Evolutionary conservation across 495 filamentous ascomycete species (phyloP), one percentile per base, ranked within the genome.

Genomic region (Oidiodendron maius): DNA sequence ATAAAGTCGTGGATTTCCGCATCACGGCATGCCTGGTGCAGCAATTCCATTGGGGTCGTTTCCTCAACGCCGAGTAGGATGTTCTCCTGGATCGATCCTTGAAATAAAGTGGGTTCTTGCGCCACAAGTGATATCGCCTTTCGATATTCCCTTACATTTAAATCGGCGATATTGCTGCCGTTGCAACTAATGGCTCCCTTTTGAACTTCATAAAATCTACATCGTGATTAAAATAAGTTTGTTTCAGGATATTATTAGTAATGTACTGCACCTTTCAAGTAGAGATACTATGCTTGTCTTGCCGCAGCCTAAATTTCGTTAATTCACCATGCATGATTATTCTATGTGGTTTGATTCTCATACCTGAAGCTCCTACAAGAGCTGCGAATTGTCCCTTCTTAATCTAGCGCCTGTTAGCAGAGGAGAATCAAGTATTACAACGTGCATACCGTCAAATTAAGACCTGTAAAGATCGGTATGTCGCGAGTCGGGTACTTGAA

Each of bases 221-320:
- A n/a, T n/a, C n/a, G n/a, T n/a, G n/a, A n/a, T 35, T 3, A 35
- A 35, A 35, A 2, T 35, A 35, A 35, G 32, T 35, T 13, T 35
- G 32, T 16, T 16, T 13, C 13, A 35, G 13, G 32, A 35, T 2
- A 12, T 2, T 13, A 12, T 4, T 35, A 35, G 12, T 69, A n/a
- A n/a, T n/a, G n/a, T n/a, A n/a, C n/a, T n/a, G n/a, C n/a, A n/a
- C n/a, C n/a, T 43, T 62, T 84, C 81, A 1, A 89, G 62, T 0
- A 89, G 64, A 3, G 75, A 75, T 15, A 87, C 71, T 18, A 84
- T 68, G 13, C 80, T 87, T 1, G 76, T 82, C 56, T 91, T 91
- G 11, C 87, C 87, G 23, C 79, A 85, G 16, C 87, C 87, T n/a
- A n/a, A n/a, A n/a, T n/a, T n/a, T n/a, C n/a, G n/a, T n/a, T n/a